A percentile compares a stretch with the other conserved stretches of the same genome.
Conservation (phyloP, 768 basidiomycete species). For the Sarcodon aspratus region DNA sequence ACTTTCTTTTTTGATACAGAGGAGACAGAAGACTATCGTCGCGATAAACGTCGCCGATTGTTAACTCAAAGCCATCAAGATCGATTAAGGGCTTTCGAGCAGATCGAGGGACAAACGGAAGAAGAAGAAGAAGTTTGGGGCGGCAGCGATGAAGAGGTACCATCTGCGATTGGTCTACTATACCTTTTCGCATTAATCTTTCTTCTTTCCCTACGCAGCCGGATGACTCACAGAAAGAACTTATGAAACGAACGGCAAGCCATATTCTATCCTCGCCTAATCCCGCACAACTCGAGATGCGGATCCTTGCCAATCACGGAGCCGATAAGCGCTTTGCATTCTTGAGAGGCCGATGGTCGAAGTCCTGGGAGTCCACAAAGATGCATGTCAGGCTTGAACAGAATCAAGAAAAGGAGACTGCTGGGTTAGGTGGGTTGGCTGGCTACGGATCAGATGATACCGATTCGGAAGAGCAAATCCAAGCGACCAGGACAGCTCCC, state of each 20-base stretch:
- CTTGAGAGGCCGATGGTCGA: constrained; percentile 64
- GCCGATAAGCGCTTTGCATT: constrained; percentile 73
- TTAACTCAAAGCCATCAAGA: constrained; percentile 52
- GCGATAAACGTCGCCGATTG: constrained; percentile 54
- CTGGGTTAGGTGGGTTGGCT: constrained; percentile 35
- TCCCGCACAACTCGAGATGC: constrained; percentile 73
- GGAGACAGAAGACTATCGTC: constrained; percentile 55
- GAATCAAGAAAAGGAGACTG: constrained; percentile 12
- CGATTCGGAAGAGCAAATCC: constrained; percentile 9
- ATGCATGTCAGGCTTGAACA: constrained; percentile 25
- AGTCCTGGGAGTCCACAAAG: constrained; percentile 49
- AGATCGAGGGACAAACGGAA: constrained; percentile 10
- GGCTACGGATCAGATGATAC: constrained; percentile 36
- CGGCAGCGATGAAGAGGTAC: constrained; percentile 61
- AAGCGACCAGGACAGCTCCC: not conserved
- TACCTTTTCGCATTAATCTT: not conserved
- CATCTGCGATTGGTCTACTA: not conserved
- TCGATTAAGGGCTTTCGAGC: constrained; percentile 47
- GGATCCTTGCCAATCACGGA: constrained; percentile 82
- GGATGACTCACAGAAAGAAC: constrained; percentile 41
- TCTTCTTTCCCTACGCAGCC: constrained; percentile 28
- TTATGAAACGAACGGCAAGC: constrained; percentile 67
- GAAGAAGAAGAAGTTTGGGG: constrained; percentile 44
- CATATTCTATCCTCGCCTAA: constrained; percentile 66
- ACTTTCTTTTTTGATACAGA: constrained; percentile 65